These are phyloP conservation scores for Cryptococcus maquisensis DNA, from an alignment of 1,284 basidiomycete genomes.

Conservation along the genomic window DNA sequence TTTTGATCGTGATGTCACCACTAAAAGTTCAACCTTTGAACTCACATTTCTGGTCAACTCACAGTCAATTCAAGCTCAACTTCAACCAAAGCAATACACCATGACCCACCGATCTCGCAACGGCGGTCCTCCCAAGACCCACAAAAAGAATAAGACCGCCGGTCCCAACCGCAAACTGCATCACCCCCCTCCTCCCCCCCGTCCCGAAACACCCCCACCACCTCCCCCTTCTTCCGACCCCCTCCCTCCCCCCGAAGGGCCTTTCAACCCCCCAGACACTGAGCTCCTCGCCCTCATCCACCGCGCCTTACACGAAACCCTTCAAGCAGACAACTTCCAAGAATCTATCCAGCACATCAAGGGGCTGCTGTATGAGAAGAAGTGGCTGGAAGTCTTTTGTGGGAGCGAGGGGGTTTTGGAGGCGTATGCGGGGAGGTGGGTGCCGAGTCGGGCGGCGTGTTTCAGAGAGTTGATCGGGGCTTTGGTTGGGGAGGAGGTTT, in stretches of 20 bases:
- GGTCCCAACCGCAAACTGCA: conserved; percentile 19
- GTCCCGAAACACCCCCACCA: conserved; percentile 1
- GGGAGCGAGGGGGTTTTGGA: conserved; percentile 33
- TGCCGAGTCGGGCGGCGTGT: conserved; percentile 47
- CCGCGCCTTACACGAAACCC: conserved; percentile 20
- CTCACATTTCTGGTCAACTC: background rate
- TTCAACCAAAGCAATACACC: background rate
- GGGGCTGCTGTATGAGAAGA: conserved; percentile 39
- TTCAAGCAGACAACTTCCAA: conserved; percentile 26
- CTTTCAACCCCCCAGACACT: conserved; percentile 29
- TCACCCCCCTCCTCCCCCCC: conserved; percentile 21
- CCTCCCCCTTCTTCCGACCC: conserved; percentile 2
- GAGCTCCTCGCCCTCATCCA: conserved; percentile 36
- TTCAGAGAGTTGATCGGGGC: conserved; percentile 48
- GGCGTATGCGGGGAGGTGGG: conserved; percentile 50
- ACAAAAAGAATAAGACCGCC: conserved; percentile 4
- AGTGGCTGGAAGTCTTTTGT: conserved; percentile 47
- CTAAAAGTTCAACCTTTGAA: background rate
- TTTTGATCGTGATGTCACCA: background rate
- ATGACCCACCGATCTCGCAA: conserved; percentile 43
- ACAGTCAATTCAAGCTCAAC: background rate
- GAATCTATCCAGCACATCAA: conserved; percentile 44
- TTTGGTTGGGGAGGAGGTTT: conserved; percentile 17
- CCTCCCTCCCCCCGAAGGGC: conserved; percentile 10
- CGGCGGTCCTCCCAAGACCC: conserved; percentile 25